phyloP scores from a whole-genome alignment of 768 basidiomycete genomes.

The Nidularia sp. region DNA sequence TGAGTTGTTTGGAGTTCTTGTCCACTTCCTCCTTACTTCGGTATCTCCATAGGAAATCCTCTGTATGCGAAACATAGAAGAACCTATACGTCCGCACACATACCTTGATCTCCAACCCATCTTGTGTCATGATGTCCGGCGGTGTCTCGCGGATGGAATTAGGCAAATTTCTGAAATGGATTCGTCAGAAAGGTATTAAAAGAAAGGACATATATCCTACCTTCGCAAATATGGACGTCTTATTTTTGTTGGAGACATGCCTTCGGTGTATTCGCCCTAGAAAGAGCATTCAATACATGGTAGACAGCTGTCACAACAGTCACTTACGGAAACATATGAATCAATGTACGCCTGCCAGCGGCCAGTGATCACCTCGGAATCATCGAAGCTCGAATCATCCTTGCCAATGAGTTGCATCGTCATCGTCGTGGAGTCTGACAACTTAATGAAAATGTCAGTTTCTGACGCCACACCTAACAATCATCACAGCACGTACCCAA shows the following conservation, averaged over 20 bases:
- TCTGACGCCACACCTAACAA: background rate
- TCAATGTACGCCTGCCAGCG: constrained; percentile 82
- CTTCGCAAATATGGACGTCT: constrained; percentile 63
- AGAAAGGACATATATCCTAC: constrained; percentile 25
- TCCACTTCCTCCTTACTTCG: constrained; percentile 35
- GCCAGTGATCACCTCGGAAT: constrained; percentile 70
- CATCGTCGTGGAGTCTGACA: constrained; percentile 61
- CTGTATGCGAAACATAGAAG: constrained; percentile 72
- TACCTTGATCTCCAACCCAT: constrained; percentile 77
- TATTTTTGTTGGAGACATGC: constrained; percentile 40
- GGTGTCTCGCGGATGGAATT: constrained; percentile 25
- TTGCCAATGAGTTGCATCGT: constrained; percentile 77
- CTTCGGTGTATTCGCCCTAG: constrained; percentile 58
- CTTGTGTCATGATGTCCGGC: constrained; percentile 45
- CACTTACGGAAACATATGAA: constrained; percentile 62
- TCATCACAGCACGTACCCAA: constrained; percentile 48
- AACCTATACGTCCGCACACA: constrained; percentile 80
- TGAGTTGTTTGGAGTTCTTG: constrained; percentile 21
- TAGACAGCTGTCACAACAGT: background rate
- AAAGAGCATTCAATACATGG: background rate
- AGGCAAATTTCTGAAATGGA: constrained; percentile 33
- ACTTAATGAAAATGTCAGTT: constrained; percentile 27
- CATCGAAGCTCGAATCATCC: constrained; percentile 71
- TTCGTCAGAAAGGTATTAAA: background rate
- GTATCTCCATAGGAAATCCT: constrained; percentile 56